Base-by-base conservation (phyloP, 2,329 filamentous ascomycete species). In the Pseudonectria foliicola region DNA sequence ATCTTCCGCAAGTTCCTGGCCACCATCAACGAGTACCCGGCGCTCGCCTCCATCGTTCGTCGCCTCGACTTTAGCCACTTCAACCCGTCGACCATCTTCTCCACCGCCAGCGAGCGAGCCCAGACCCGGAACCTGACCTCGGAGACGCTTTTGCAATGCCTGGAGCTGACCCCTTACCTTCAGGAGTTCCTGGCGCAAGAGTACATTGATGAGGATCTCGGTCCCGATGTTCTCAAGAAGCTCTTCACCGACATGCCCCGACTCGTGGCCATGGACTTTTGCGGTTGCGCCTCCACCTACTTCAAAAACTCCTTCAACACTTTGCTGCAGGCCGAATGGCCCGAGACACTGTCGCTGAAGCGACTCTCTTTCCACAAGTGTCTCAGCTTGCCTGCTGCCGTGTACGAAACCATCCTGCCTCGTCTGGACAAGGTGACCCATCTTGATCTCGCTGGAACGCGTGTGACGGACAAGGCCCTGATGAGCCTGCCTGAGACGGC, bases 1-100 rank as follows among this genome's bases (percentile, higher is more conserved):
- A 86, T 88, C 56, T 92, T 89, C 63, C 80, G 80, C 54, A 90
- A 90, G 61, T 86, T 88, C 48, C 72, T 88, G 31, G 68, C 70
- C 38, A 84, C 85, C 52, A 68, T 90, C 45, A 66, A 68, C 29
- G 64, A 73, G 39, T 79, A 88, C 55, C 75, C 77, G 3, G 68
- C 77, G 7, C 68, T 89, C 35, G 85, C 85, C 29, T 81, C 77
- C 27, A 77, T 89, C 49, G 83, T 90, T 29, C 78, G 82, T 38
- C 80, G 85, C 33, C 66, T 90, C 29, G 85, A 92, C 62, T 89
- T 92, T 52, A 88, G 83, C 43, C 85, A 89, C 66, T 89, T 89
- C 62, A 89, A 86, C 56, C 85, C 84, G 14, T 78, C 82, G 35
- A 82, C 82, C 36, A 70, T 87, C 44, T 87, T 88, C 53, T 75